Evolutionary conservation across 2,329 filamentous ascomycete genomes (phyloP).

Genomic region (Trichoderma arundinaceum): DNA sequence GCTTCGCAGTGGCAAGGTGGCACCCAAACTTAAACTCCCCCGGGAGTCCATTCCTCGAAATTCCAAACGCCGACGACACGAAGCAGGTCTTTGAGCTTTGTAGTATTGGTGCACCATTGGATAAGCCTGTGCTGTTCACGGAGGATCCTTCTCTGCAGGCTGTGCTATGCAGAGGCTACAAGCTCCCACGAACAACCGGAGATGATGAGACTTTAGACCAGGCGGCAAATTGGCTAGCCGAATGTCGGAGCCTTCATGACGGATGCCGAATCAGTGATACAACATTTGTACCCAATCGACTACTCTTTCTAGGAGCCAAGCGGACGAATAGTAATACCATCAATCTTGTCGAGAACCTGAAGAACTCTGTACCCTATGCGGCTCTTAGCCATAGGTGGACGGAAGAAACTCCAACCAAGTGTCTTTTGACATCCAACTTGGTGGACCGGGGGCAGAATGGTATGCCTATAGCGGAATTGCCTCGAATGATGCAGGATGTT

Average conservation of each 20-base stretch:
- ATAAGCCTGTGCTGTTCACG: background rate
- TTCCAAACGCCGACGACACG: background rate
- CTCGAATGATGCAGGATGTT: constrained; percentile 31
- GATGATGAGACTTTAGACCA: background rate
- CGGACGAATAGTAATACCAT: background rate
- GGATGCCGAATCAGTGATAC: constrained; percentile 10
- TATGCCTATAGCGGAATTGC: constrained; percentile 14
- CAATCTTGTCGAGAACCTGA: constrained; percentile 20
- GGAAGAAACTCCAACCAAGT: constrained; percentile 19
- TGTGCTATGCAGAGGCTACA: constrained; percentile 1
- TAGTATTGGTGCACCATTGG: background rate
- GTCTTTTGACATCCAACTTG: constrained; percentile 11
- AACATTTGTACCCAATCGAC: constrained; percentile 25
- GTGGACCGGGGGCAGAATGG: constrained; percentile 19
- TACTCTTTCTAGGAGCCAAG: constrained; percentile 12
- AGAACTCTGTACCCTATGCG: constrained; percentile 9
- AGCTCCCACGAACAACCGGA: constrained; percentile 5
- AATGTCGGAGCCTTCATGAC: constrained; percentile 5
- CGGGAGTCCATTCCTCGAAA: background rate
- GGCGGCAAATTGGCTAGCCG: constrained; percentile 17
- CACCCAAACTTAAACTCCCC: background rate
- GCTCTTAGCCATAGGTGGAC: constrained; percentile 30
- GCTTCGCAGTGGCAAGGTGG: constrained; percentile 14
- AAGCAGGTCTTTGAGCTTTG: constrained; percentile 18
- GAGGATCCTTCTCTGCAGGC: constrained; percentile 5